These are phyloP conservation scores for Chaetomium globosum DNA, from an alignment of 2,329 filamentous ascomycete genomes.

Conservation along the genomic window DNA sequence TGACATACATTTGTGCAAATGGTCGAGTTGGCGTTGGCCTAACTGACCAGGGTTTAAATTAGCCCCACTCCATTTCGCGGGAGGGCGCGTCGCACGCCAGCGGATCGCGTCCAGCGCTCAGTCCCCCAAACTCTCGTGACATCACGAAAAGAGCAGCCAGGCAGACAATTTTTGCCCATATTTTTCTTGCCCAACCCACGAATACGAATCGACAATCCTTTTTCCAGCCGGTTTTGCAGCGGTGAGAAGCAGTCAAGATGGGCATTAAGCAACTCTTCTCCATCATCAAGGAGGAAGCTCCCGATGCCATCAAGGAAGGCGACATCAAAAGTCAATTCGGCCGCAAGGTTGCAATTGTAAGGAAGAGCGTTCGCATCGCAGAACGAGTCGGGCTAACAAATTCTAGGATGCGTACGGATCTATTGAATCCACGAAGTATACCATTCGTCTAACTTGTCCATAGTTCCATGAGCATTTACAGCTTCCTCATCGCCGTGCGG, in stretches of 20 bases:
- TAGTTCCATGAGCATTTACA: constrained; percentile 95
- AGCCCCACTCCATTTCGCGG: constrained; percentile 26
- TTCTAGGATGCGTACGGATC: constrained; percentile 58
- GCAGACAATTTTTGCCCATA: neutral
- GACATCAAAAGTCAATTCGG: constrained; percentile 99
- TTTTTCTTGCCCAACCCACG: constrained; percentile 43
- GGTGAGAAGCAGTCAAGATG: constrained; percentile 47
- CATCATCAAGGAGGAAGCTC: constrained; percentile 88
- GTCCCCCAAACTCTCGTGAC: constrained; percentile 16
- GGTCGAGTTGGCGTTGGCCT: neutral
- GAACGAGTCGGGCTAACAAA: constrained; percentile 21
- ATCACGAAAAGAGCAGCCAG: constrained; percentile 16
- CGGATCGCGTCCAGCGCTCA: constrained; percentile 11
- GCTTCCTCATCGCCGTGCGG: constrained; percentile 95
- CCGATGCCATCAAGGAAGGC: constrained; percentile 91
- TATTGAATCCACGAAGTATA: neutral
- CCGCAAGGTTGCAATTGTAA: constrained; percentile 93
- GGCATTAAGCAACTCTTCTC: constrained; percentile 74
- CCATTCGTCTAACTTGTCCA: constrained; percentile 16
- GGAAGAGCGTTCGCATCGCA: constrained; percentile 42
- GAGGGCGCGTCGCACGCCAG: constrained; percentile 23
- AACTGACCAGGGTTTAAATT: constrained; percentile 16
- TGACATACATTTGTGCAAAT: too few species aligned
- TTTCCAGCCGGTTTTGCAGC: neutral
- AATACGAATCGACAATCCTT: neutral